These are phyloP conservation scores for Margaritispora aquatica DNA, from an alignment of 495 filamentous ascomycete genomes.

Conservation along the genomic window DNA sequence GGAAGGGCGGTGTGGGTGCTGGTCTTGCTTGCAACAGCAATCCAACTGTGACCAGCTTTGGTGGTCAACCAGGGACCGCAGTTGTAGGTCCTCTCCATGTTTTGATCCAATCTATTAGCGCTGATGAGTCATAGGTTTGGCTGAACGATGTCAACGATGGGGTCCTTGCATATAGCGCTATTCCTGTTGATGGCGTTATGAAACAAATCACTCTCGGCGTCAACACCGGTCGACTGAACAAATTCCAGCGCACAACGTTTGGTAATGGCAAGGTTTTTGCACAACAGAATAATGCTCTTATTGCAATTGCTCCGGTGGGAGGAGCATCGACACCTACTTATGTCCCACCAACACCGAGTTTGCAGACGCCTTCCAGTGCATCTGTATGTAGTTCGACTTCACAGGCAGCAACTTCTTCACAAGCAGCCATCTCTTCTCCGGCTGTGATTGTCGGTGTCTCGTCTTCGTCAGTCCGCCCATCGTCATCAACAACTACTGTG, in stretches of 20 bases:
- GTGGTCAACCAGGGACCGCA: slow-evolving; percentile 29
- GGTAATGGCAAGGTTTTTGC: slow-evolving; percentile 33
- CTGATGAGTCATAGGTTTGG: slow-evolving; percentile 30
- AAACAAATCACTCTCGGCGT: slow-evolving; percentile 25
- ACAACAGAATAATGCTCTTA: slow-evolving; percentile 24
- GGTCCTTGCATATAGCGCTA: slow-evolving; percentile 32
- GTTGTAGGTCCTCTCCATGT: slow-evolving; percentile 25
- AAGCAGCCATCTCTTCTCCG: neutral
- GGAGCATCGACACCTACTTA: neutral
- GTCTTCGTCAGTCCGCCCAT: too few species aligned
- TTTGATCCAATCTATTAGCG: slow-evolving; percentile 12
- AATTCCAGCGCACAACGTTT: slow-evolving; percentile 37
- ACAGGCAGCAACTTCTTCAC: neutral
- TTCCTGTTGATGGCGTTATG: slow-evolving; percentile 29
- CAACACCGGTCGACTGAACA: slow-evolving; percentile 29
- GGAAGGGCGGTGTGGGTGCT: slow-evolving; percentile 23
- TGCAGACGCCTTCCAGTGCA: slow-evolving; percentile 25
- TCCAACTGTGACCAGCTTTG: slow-evolving; percentile 32
- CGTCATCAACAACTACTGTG: neutral
- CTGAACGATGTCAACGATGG: slow-evolving; percentile 35
- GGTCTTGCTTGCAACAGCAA: slow-evolving; percentile 31
- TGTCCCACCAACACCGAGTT: neutral
- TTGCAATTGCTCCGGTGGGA: slow-evolving; percentile 26
- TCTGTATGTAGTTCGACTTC: too few species aligned
- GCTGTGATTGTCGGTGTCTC: too few species aligned